A percentile compares a stretch with the other conserved stretches of the same genome.
Conservation (phyloP, 306 rosid species). For the Casuarina glauca region DNA sequence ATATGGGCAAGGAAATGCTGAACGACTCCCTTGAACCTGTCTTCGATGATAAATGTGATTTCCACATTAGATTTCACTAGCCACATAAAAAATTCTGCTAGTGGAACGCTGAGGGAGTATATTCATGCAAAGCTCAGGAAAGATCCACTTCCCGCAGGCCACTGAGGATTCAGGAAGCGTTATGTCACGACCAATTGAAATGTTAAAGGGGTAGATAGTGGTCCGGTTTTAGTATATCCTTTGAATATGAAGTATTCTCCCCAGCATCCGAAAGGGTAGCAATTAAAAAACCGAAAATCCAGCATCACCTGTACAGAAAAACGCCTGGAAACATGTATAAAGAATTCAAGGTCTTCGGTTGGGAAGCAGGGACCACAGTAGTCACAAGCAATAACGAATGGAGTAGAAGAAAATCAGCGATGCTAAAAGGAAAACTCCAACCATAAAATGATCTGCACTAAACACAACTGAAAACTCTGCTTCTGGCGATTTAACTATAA, state of each 20-base stretch:
- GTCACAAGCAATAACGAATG: neutral
- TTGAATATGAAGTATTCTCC: constrained; percentile 22
- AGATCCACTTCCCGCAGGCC: neutral
- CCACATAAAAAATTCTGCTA: constrained; percentile 1
- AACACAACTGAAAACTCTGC: neutral
- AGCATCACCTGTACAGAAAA: neutral
- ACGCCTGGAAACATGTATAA: constrained; percentile 26
- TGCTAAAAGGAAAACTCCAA: neutral
- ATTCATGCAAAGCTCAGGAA: neutral
- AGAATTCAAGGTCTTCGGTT: constrained; percentile 21
- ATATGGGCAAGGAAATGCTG: neutral
- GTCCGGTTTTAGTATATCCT: constrained; percentile 5
- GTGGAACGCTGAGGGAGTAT: constrained; percentile 10
- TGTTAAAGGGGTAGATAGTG: neutral
- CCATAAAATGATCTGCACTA: neutral
- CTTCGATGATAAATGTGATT: neutral
- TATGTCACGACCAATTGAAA: neutral
- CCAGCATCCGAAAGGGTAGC: constrained; percentile 30
- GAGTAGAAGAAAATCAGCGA: neutral
- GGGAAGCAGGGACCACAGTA: constrained; percentile 7
- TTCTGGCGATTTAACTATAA: neutral
- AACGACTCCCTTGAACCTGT: neutral
- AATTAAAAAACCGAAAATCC: constrained; percentile 17
- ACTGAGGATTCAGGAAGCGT: neutral
- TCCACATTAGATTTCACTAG: neutral